Base-by-base conservation (phyloP, 2,329 filamentous ascomycete species). In the Balansia obtecta region DNA sequence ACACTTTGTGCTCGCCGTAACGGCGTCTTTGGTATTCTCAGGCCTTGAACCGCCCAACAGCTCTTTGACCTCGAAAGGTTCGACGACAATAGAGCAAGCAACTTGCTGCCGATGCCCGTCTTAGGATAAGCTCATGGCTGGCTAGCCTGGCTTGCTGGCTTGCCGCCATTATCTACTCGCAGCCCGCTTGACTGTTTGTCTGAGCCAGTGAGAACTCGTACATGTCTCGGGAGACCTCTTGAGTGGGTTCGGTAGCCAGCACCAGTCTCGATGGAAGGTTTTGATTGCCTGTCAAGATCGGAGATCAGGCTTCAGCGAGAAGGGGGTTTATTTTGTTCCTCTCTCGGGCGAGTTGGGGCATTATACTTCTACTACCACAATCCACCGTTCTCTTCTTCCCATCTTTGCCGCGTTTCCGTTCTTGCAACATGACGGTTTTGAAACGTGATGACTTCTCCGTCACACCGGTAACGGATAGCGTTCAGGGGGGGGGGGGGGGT, bases 151-250 rank as follows among this genome's bases (percentile, higher is more conserved):
- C 51, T 37, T 10, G 41, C 46, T 45, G 48, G 38, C 32, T 46
- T 48, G 49, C 45, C 51, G 49, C 51, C 45, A 53, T 50, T 45
- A 39, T 49, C 52, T 50, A 52, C 51, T 51, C 48, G 34, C 45
- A 50, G 45, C 32, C 48, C 51, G 45, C 46, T 34, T 45, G 16
- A 50, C 48, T 46, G 42, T 50, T 40, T 38, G 10, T 30, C 4
- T 44, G 39, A 42, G 39, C 52, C 52, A 55, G 50, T 54, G 48
- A 51, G 53, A 54, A 54, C 49, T 50, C 52, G 52, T 56, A 53
- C 58, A 62, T 62, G 56, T 60, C 59, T 62, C 56, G 56, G 55
- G 55, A 56, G 41, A 56, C 48, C 53, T 51, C 56, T 53, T 53
- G 43, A 50, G 52, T 53, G 52, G 45, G 37, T 45, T 58, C 52